A percentile compares a stretch with the other conserved stretches of the same genome.
Conservation (phyloP, 1,139 yeast species). For the Pichia kudriavzevii region DNA sequence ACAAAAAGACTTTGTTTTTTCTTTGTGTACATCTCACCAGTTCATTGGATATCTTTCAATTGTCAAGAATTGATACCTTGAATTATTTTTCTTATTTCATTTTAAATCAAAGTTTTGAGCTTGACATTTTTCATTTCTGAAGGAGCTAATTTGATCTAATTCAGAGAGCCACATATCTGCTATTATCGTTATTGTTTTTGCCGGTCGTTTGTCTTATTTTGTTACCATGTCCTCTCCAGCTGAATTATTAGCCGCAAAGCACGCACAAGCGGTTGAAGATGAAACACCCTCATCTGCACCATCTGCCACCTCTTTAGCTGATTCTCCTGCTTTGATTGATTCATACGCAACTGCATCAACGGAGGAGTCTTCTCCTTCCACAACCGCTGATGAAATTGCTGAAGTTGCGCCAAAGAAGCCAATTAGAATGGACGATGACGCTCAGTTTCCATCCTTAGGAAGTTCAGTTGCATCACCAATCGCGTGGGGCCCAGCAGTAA, state of each 20-base stretch:
- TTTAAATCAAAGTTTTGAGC: too few species aligned
- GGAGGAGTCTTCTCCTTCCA: slow-evolving; percentile 8
- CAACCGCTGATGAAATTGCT: slow-evolving; percentile 5
- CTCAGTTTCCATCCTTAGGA: slow-evolving; percentile 71
- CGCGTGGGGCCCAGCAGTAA: slow-evolving; percentile 22
- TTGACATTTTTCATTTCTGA: too few species aligned
- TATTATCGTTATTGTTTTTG: slow-evolving; percentile 6
- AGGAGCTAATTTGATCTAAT: too few species aligned
- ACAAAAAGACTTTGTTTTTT: too few species aligned
- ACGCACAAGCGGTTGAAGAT: slow-evolving; percentile 23
- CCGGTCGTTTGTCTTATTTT: slow-evolving; percentile 11
- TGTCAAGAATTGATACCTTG: too few species aligned
- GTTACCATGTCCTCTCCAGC: slow-evolving; percentile 51
- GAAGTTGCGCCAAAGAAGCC: slow-evolving; percentile 15
- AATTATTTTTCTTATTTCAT: too few species aligned
- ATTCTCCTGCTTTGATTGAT: slow-evolving; percentile 13
- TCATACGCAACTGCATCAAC: slow-evolving; percentile 15
- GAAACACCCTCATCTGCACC: slow-evolving; percentile 16
- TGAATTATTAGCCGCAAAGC: slow-evolving; percentile 40
- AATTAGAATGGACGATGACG: slow-evolving; percentile 36
- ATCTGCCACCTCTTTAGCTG: slow-evolving; percentile 7
- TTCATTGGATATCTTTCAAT: too few species aligned
- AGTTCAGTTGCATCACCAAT: slow-evolving; percentile 28
- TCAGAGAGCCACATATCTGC: too few species aligned
- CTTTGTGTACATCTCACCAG: too few species aligned